Evolutionary conservation across 169 alveolate genomes (phyloP), one percentile per base, ranked within the genome.

Genomic region (Plasmodium gaboni): DNA sequence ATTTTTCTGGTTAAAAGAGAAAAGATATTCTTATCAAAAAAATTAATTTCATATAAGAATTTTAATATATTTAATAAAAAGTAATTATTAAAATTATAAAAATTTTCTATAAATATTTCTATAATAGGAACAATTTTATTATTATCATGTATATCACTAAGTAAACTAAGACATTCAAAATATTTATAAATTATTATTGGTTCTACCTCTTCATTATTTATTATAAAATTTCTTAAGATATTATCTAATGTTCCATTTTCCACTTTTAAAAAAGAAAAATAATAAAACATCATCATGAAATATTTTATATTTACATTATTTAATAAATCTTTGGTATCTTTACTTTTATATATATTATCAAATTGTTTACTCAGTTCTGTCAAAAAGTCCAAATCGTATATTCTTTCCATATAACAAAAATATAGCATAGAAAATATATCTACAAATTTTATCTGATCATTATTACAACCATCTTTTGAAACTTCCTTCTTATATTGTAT

Each of bases 141-240:
- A 55, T 61, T 60, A 59, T 83, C 91, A 38, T 65, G 24, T 13
- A 55, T 13, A 26, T 17, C 64, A 42, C 61, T 46, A 51, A 83
- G 17, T 13, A 83, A 65, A 22, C 73, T 68, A 15, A 83, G 55
- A 17, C 85, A 68, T 68, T 83, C 91, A 7, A 83, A 28, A 71
- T 83, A 83, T 53, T 83, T 69, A 42, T 83, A 83, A 48, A 83
- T 67, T 17, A 83, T 15, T 61, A 83, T 26, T n/a, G 91, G 91
- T 12, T 69, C 72, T 8, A 68, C 73, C 13, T 68, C 73, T 22
- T 63, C 51, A 22, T 55, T 55, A 50, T 48, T 83, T 8, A 83
- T 71, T 15, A 83, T 83, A 68, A 19, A 83, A 60, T 68, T 38
- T 38, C 24, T 68, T 48, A 83, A 48, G n/a, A 26, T 69, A 22